These are phyloP conservation scores for Oidiodendron maius DNA, from an alignment of 495 filamentous ascomycete species.

Conservation along the genomic window DNA sequence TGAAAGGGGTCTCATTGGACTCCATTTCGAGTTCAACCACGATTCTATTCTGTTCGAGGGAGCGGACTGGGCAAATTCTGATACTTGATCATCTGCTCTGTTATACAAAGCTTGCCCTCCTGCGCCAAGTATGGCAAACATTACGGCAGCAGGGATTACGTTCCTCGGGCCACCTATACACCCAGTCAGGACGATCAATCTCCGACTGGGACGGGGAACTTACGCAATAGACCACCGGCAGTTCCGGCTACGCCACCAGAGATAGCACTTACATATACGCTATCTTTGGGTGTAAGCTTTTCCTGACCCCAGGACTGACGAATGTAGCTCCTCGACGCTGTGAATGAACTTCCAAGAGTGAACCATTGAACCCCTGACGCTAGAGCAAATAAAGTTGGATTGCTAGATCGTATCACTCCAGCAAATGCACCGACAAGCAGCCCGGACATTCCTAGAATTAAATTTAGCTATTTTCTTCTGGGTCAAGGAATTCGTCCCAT, in stretches of 20 bases:
- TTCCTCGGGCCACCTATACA: slow-evolving; percentile 1
- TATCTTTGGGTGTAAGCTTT: slow-evolving; percentile 45
- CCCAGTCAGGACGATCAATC: neutral
- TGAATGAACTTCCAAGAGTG: slow-evolving; percentile 64
- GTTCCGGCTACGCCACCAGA: slow-evolving; percentile 68
- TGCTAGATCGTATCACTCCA: slow-evolving; percentile 62
- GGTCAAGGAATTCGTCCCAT: too few relatives aligned
- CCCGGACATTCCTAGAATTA: slow-evolving; percentile 17
- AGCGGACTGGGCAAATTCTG: slow-evolving; percentile 5
- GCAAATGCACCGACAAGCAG: slow-evolving; percentile 28
- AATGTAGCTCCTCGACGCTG: slow-evolving; percentile 32
- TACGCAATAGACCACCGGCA: slow-evolving; percentile 60
- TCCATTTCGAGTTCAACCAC: slow-evolving; percentile 64
- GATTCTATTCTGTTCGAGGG: slow-evolving; percentile 16
- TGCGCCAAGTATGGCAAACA: slow-evolving; percentile 44
- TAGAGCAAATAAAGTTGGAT: slow-evolving; percentile 63
- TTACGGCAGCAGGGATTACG: slow-evolving; percentile 51
- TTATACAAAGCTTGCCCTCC: slow-evolving; percentile 29
- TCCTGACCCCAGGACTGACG: slow-evolving; percentile 33
- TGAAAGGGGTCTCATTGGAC: slow-evolving; percentile 68
- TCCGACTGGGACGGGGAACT: slow-evolving; percentile 17
- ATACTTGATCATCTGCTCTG: slow-evolving; percentile 6
- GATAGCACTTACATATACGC: slow-evolving; percentile 55
- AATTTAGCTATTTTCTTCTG: slow-evolving; percentile 9
- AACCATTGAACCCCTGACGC: slow-evolving; percentile 76